Evolutionary conservation across 1,284 basidiomycete species (phyloP).

Genomic region (Entoloma clypeatum): DNA sequence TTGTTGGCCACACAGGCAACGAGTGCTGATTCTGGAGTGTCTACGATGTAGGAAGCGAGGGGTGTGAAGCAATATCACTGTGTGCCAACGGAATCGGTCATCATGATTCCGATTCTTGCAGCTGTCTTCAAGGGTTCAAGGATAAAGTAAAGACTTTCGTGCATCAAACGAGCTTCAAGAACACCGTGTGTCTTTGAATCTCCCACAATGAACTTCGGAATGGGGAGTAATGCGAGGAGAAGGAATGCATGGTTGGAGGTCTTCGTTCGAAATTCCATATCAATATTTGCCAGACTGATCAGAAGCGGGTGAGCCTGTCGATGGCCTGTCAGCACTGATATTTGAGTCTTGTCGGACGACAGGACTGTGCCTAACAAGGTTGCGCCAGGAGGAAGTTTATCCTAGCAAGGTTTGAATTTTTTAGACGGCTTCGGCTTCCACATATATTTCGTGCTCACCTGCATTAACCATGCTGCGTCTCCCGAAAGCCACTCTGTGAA

Average conservation of each 20-base stretch:
- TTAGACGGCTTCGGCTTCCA: neutral
- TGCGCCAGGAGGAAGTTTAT: conserved; percentile 23
- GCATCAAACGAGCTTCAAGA: conserved; percentile 24
- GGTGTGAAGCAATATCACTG: conserved; percentile 22
- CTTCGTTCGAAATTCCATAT: conserved; percentile 29
- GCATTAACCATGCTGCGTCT: conserved; percentile 28
- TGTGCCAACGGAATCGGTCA: conserved; percentile 26
- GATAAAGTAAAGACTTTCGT: conserved; percentile 29
- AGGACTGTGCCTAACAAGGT: conserved; percentile 29
- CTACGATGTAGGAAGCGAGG: conserved; percentile 23
- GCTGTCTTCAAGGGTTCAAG: conserved; percentile 29
- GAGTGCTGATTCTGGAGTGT: conserved; percentile 26
- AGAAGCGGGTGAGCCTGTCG: conserved; percentile 30
- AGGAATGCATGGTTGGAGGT: conserved; percentile 26
- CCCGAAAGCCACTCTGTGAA: conserved; percentile 29
- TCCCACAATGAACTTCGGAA: conserved; percentile 24
- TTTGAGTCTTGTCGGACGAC: conserved; percentile 32
- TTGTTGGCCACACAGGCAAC: conserved; percentile 25
- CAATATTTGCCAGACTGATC: conserved; percentile 31
- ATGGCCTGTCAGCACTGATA: conserved; percentile 30
- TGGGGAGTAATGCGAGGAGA: conserved; percentile 29
- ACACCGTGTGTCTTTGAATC: conserved; percentile 16
- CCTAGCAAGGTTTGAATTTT: conserved; percentile 19
- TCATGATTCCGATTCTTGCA: conserved; percentile 22
- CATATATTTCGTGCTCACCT: conserved; percentile 19